Evolutionary conservation across 2,329 filamentous ascomycete genomes (phyloP), one percentile per base, ranked within the genome.

Genomic region (Hypoxylon sp.): DNA sequence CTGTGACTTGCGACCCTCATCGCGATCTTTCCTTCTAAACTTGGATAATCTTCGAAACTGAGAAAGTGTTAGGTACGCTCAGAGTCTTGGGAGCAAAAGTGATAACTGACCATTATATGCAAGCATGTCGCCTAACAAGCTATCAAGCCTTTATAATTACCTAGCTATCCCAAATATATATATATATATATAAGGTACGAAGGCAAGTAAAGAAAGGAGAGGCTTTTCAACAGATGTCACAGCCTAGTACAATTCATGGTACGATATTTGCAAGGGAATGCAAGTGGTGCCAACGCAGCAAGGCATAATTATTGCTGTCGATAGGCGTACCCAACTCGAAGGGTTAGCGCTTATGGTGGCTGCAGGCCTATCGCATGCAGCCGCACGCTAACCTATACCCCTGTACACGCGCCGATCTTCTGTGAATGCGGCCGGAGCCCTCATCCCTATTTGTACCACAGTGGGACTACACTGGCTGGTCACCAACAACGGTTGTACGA

Each of bases 11-110:
- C n/a, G n/a, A n/a, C n/a, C n/a, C n/a, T n/a, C n/a, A n/a, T n/a
- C n/a, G n/a, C n/a, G n/a, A n/a, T n/a, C n/a, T n/a, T n/a, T n/a
- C n/a, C n/a, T n/a, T n/a, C n/a, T n/a, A n/a, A n/a, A n/a, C n/a
- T n/a, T n/a, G n/a, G n/a, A n/a, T 30, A 48, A 12, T 30, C n/a
- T 48, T 19, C 46, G 46, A 30, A 48, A 30, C 46, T 48, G 12
- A 25, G 6, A 11, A 48, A 16, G 11, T 2, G 25, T 48, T 29
- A 48, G 46, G 41, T 45, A 23, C 16, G 3, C 14, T 48, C 25
- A 8, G 14, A n/a, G 25, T 2, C 1, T 14, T 30, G 3, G 25
- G 16, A 14, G n/a, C 14, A 19, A n/a, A 8, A 48, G 8, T n/a
- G 8, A 48, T 30, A 32, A 48, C 46, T 29, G n/a, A 48, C 46